These are phyloP conservation scores for Gaultheria prostrata DNA, from an alignment of 148 eudicot species.

Conservation along the genomic window DNA sequence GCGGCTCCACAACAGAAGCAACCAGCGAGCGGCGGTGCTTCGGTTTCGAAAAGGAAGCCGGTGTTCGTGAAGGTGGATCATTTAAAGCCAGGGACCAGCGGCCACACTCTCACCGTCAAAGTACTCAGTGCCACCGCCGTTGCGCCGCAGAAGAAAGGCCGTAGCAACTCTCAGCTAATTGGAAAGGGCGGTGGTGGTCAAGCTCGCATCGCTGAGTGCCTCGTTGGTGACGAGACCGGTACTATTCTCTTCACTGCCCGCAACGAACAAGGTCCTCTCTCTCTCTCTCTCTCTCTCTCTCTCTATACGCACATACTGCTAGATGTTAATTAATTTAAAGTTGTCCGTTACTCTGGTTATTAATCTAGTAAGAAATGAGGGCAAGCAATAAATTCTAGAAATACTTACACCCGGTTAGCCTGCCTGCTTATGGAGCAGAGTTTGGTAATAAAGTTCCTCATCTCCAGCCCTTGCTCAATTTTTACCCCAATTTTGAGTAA, in stretches of 20 bases:
- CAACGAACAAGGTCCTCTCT: constrained; percentile 40
- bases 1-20: constrained; percentile 1
- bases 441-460: not conserved
- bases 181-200: constrained; percentile 18
- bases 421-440: not conserved
- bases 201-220: constrained; percentile 41
- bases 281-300: constrained; percentile 13
- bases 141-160: constrained; percentile 33
- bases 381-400: not conserved
- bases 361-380: not conserved
- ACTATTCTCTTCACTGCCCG: constrained; percentile 47
- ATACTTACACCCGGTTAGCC: not conserved
- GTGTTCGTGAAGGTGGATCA: constrained; percentile 39
- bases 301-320: not conserved
- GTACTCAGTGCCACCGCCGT: constrained; percentile 32
- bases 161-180: constrained; percentile 20
- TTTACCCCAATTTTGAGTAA: too few relatives aligned
- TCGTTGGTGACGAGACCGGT: constrained; percentile 46
- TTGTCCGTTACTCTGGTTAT: not conserved
- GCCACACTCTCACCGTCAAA: constrained; percentile 38
- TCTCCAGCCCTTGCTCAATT: not conserved
- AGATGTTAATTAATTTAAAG: not conserved
- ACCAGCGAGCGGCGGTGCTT: constrained; percentile 1
- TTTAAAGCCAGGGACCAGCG: constrained; percentile 45
- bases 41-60: constrained; percentile 32